Evolutionary conservation across 805 yeast genomes (phyloP).

Genomic region (Monosporozyma aerobia): DNA sequence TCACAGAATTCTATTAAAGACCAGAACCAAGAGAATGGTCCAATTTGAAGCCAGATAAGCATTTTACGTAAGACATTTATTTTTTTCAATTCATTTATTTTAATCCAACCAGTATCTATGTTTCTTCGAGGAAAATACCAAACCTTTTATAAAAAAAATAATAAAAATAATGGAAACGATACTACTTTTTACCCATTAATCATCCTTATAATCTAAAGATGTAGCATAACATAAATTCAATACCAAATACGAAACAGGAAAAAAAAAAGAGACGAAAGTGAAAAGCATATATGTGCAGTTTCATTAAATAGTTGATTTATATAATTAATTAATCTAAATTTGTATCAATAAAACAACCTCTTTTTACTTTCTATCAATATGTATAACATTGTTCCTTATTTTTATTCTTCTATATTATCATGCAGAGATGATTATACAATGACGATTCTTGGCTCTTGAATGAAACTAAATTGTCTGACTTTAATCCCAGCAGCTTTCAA

Average conservation of each 20-base stretch:
- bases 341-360: not conserved
- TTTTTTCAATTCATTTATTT: not conserved
- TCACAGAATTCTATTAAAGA: constrained; percentile 93
- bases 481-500: constrained; percentile 64
- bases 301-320: not conserved
- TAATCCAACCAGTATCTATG: not conserved
- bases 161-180: not conserved
- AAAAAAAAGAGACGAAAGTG: not conserved
- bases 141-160: not conserved
- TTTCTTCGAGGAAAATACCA: not conserved
- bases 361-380: not conserved
- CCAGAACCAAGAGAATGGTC: constrained; percentile 95
- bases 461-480: constrained; percentile 48
- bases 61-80: not conserved
- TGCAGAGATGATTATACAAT: not conserved
- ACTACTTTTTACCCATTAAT: not conserved
- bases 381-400: not conserved
- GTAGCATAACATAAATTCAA: constrained; percentile 4
- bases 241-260: not conserved
- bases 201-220: not conserved
- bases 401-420: not conserved
- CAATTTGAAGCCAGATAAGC: constrained; percentile 69
- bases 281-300: not conserved
- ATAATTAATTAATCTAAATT: not conserved
- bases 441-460: constrained; percentile 19